These are phyloP conservation scores for Xylaria sp. DNA, from an alignment of 2,329 filamentous ascomycete genomes.

Conservation along the genomic window DNA sequence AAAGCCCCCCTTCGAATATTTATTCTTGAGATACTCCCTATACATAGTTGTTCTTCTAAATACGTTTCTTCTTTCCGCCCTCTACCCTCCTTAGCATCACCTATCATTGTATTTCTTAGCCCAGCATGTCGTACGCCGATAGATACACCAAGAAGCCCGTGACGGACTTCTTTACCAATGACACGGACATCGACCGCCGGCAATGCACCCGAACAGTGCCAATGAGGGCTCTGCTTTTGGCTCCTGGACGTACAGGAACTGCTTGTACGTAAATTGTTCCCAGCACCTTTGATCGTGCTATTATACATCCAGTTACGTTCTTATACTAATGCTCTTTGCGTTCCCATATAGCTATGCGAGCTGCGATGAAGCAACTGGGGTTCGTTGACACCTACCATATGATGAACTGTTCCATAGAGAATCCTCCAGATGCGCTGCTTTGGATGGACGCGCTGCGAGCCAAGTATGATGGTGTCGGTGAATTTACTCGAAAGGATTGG, in stretches of 20 bases:
- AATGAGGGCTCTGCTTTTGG: constrained; percentile 78
- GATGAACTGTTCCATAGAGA: constrained; percentile 76
- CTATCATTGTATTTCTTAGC: background rate
- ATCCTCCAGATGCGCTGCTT: constrained; percentile 73
- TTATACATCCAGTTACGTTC: background rate
- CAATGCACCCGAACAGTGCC: constrained; percentile 74
- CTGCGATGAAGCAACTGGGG: constrained; percentile 73
- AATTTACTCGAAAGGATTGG: constrained; percentile 75
- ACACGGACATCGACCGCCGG: constrained; percentile 75
- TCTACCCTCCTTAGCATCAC: background rate
- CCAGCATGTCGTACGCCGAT: constrained; percentile 47
- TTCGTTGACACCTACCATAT: constrained; percentile 79
- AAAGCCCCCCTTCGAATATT: background rate
- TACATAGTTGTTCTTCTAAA: constrained; percentile 3
- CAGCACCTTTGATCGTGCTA: background rate
- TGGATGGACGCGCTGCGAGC: constrained; percentile 76
- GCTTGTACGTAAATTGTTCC: constrained; percentile 63
- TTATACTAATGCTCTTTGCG: constrained; percentile 17
- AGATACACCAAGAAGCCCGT: constrained; percentile 56
- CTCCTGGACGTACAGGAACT: constrained; percentile 76
- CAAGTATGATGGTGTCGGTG: constrained; percentile 66
- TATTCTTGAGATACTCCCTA: background rate
- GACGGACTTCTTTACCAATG: constrained; percentile 71
- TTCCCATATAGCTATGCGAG: constrained; percentile 65
- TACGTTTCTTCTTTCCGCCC: background rate